Evolutionary conservation across 163 green algal genomes (phyloP).

Genomic region (Scenedesmus sp.): DNA sequence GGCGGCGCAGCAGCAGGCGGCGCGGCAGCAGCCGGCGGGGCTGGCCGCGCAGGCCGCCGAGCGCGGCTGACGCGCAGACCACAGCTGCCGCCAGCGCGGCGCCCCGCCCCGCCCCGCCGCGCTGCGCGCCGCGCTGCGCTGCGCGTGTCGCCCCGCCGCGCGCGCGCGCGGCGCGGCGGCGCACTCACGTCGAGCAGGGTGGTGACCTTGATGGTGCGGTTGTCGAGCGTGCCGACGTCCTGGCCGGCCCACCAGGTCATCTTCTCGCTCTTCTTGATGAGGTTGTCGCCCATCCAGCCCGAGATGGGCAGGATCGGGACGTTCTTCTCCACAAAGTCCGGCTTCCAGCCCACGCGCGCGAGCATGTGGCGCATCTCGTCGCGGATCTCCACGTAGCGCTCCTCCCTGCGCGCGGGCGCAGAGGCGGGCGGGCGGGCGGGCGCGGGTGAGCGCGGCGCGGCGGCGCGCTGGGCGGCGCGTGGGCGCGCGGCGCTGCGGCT

Average conservation of each 20-base stretch:
- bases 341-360: constrained; percentile 78
- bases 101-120: too few species aligned
- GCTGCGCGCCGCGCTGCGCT: too few species aligned
- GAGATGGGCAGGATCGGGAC: constrained; percentile 99
- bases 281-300: constrained; percentile 99
- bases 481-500: background rate
- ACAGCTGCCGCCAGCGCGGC: constrained; percentile 1
- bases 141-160: too few species aligned
- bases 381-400: constrained; percentile 97
- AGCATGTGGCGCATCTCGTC: constrained; percentile 97
- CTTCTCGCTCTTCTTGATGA: constrained; percentile 96
- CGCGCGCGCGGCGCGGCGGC: too few species aligned
- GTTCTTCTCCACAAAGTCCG: constrained; percentile 88
- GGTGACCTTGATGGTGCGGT: constrained; percentile 67
- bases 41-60: background rate
- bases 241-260: constrained; percentile 97
- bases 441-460: too few species aligned
- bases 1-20: background rate
- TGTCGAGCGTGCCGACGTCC: constrained; percentile 65
- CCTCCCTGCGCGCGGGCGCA: constrained; percentile 61
- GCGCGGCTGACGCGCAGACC: background rate
- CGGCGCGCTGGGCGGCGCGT: too few species aligned
- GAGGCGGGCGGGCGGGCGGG: too few species aligned
- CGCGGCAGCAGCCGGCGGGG: too few species aligned
- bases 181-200: constrained; percentile 90